A percentile compares a stretch with the other conserved stretches of the same genome.
These are phyloP conservation scores for Camptophora hylomeconis DNA, from an alignment of 2,329 filamentous ascomycete genomes.

Conservation along the genomic window DNA sequence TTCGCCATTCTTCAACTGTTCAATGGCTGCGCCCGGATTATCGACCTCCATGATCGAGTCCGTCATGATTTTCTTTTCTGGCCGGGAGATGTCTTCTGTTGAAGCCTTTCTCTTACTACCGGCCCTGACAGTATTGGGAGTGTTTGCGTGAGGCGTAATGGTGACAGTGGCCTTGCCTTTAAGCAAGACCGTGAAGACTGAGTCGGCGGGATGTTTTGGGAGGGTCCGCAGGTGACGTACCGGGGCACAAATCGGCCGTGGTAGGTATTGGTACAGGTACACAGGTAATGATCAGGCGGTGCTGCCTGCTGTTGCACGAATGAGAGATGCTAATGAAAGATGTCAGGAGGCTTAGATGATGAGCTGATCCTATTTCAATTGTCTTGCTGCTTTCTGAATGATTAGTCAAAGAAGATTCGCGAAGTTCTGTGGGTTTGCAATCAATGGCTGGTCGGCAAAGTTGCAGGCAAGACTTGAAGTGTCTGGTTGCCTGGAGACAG, in stretches of 20 bases:
- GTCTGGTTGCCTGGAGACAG: no score
- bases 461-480: not conserved
- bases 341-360: no score
- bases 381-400: constrained; percentile 7
- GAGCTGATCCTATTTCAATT: no score
- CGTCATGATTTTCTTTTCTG: constrained; percentile 41
- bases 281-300: no score
- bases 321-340: no score
- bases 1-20: constrained; percentile 50
- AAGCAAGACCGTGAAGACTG: constrained; percentile 18
- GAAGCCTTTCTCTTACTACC: constrained; percentile 39
- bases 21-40: constrained; percentile 42
- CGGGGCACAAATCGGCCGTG: constrained; percentile 3
- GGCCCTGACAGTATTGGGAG: constrained; percentile 31
- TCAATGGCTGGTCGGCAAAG: constrained; percentile 1
- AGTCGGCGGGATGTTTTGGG: no score
- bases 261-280: constrained; percentile 4
- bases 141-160: constrained; percentile 21
- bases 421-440: constrained; percentile 5
- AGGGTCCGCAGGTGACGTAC: constrained; percentile 7
- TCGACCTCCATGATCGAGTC: constrained; percentile 51
- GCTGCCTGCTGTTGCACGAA: no score
- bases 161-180: constrained; percentile 20
- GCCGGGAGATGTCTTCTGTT: constrained; percentile 32
- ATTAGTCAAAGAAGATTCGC: constrained; percentile 12